Evolutionary conservation across 2,329 filamentous ascomycete species (phyloP).

Genomic region (Ustulina deusta): DNA sequence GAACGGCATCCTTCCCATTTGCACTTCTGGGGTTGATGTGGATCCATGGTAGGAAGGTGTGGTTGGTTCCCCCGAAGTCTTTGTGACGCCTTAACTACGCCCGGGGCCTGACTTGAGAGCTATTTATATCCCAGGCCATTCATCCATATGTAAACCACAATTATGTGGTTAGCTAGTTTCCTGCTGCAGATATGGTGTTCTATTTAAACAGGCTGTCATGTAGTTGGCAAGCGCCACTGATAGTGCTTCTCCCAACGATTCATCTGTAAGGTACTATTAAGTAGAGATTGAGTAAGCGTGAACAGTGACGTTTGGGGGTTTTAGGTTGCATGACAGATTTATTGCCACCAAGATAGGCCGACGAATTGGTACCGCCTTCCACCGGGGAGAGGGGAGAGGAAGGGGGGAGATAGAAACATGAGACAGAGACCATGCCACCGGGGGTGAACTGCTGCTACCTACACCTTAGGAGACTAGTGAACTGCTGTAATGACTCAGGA

Average conservation of each 20-base stretch:
- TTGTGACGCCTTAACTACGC: conserved; percentile 15
- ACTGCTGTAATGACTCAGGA: conserved; percentile 11
- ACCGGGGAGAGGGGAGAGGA: not conserved
- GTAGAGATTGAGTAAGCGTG: conserved; percentile 29
- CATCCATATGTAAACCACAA: conserved; percentile 38
- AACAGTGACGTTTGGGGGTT: conserved; percentile 4
- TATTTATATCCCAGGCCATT: conserved; percentile 34
- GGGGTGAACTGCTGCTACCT: conserved; percentile 29
- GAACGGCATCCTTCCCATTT: conserved; percentile 42
- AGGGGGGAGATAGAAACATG: conserved; percentile 1
- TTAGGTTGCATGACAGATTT: conserved; percentile 14
- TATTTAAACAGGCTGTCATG: conserved; percentile 46
- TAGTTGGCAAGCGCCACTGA: conserved; percentile 35
- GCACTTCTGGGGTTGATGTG: conserved; percentile 36
- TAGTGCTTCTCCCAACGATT: conserved; percentile 14
- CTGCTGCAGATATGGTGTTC: conserved; percentile 37
- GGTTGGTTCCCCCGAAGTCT: conserved; percentile 3
- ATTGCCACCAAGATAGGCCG: conserved; percentile 12
- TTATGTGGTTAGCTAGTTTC: conserved; percentile 36
- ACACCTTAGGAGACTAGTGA: conserved; percentile 26
- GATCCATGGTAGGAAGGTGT: conserved; percentile 40
- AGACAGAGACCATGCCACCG: conserved; percentile 13
- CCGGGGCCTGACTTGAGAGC: conserved; percentile 11
- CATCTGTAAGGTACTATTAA: conserved; percentile 20
- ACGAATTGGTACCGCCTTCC: not conserved